Percentiles rank a stretch among this genome's conserved stretches.
Evolutionary conservation across 2,329 filamentous ascomycete genomes (phyloP).

Genomic region (Calonectria pauciramosa): DNA sequence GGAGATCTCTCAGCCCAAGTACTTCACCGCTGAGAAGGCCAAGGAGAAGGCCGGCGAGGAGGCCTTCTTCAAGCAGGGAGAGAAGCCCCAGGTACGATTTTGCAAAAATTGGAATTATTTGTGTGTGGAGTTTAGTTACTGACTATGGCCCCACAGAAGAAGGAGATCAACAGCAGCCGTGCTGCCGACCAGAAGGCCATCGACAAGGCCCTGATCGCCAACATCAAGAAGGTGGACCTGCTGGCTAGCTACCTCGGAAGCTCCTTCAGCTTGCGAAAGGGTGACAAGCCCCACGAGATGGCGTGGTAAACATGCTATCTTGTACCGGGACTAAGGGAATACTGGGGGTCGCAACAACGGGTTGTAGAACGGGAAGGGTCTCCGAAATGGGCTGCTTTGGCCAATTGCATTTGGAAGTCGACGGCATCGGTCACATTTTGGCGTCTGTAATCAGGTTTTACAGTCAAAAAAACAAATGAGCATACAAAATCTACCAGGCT

Average conservation of each 20-base stretch:
- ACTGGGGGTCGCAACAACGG: constrained; percentile 50
- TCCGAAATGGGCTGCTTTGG: constrained; percentile 69
- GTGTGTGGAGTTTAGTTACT: constrained; percentile 34
- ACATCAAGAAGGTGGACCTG: constrained; percentile 98
- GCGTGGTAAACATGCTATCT: constrained; percentile 81
- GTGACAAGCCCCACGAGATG: constrained; percentile 99
- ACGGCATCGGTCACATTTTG: constrained; percentile 75
- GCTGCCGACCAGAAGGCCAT: constrained; percentile 98
- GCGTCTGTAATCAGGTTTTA: constrained; percentile 77
- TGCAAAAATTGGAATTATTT: constrained; percentile 10
- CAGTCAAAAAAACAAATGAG: constrained; percentile 67
- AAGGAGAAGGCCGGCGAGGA: constrained; percentile 98
- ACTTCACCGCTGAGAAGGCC: constrained; percentile 96
- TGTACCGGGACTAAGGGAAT: constrained; percentile 46
- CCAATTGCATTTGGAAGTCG: constrained; percentile 77
- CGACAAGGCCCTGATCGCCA: constrained; percentile 94
- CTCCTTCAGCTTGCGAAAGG: constrained; percentile 98
- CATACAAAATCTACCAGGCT: constrained; percentile 54
- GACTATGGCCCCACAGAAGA: constrained; percentile 78
- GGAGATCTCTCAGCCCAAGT: constrained; percentile 81
- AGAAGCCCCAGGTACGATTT: constrained; percentile 90
- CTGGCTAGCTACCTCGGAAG: constrained; percentile 93
- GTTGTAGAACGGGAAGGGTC: constrained; percentile 62
- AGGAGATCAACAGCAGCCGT: constrained; percentile 91
- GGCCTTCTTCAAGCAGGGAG: constrained; percentile 99